Percentiles rank a stretch among this genome's conserved stretches.
Evolutionary conservation across 2,329 filamentous ascomycete species (phyloP).

Genomic region (Verticillium tricorpus): DNA sequence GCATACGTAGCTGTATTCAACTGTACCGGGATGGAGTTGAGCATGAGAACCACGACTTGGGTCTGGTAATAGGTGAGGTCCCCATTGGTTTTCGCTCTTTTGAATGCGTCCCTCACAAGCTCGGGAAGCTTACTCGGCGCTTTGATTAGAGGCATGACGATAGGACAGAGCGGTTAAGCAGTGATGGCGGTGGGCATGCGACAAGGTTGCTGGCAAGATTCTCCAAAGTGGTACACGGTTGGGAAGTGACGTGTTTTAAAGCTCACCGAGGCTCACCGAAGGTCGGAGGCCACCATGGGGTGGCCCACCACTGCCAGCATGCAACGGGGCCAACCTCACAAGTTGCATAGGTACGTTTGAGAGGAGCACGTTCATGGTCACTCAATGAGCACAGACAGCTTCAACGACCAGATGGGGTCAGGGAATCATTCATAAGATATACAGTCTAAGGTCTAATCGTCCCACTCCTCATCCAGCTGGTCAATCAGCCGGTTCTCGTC

Average conservation of each 20-base stretch:
- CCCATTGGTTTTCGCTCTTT: conserved; percentile 39
- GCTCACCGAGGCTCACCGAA: background rate
- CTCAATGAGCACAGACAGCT: background rate
- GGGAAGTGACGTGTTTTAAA: background rate
- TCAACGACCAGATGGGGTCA: background rate
- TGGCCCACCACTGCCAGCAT: too few species aligned
- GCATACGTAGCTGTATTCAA: background rate
- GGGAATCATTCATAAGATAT: background rate
- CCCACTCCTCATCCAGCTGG: conserved; percentile 95
- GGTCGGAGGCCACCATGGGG: too few species aligned
- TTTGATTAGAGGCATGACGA: conserved; percentile 32
- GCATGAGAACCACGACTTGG: conserved; percentile 42
- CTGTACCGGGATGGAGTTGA: conserved; percentile 38
- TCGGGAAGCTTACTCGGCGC: conserved; percentile 43
- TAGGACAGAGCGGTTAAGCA: background rate
- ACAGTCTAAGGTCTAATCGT: conserved; percentile 51
- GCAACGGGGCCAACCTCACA: too few species aligned
- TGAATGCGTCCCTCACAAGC: conserved; percentile 46
- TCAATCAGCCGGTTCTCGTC: conserved; percentile 94
- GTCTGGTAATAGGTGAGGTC: conserved; percentile 52
- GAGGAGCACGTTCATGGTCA: too few species aligned
- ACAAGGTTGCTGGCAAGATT: background rate
- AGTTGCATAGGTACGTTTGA: too few species aligned
- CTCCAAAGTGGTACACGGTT: background rate
- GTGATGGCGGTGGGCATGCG: background rate